Evolutionary conservation across 139 green algal genomes (phyloP).

Genomic region (Auxenochlorella protothecoides): DNA sequence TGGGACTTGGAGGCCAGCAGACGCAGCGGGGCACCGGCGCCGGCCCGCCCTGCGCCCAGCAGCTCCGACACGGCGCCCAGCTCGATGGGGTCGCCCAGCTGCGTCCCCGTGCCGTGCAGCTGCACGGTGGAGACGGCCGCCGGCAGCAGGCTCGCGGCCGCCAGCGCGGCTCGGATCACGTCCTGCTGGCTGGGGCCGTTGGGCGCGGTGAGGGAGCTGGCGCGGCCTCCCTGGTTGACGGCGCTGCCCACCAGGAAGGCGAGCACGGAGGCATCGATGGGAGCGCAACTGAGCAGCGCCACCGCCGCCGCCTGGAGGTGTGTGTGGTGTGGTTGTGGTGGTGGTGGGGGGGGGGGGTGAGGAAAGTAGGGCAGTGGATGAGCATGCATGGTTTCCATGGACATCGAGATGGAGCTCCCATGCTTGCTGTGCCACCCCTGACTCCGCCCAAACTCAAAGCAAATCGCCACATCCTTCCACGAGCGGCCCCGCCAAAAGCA

Average conservation of each 20-base stretch:
- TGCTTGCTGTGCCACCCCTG: no score
- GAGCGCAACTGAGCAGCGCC: not conserved
- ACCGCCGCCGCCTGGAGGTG: conserved; percentile 8
- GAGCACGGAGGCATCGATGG: not conserved
- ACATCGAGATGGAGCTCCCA: no score
- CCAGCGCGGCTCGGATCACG: conserved; percentile 18
- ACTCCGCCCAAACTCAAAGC: no score
- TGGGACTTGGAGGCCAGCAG: conserved; percentile 29
- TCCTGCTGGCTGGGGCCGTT: conserved; percentile 46
- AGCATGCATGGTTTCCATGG: no score
- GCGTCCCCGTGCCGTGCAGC: conserved; percentile 62
- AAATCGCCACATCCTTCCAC: no score
- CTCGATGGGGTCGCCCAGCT: conserved; percentile 79
- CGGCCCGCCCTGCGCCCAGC: conserved; percentile 15
- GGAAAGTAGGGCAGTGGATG: no score
- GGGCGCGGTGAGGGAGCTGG: conserved; percentile 44
- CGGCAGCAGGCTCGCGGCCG: conserved; percentile 13
- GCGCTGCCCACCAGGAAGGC: conserved; percentile 21
- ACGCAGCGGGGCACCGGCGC: conserved; percentile 19
- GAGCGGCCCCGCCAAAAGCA: conserved; percentile 17
- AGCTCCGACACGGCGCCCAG: conserved; percentile 43
- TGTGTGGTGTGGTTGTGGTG: no score
- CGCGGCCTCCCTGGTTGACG: conserved; percentile 56
- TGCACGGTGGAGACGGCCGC: conserved; percentile 17
- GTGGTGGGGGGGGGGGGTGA: no score